Base-by-base conservation (phyloP, 352 stramenopile genomes). In the Sclerospora graminicola region DNA sequence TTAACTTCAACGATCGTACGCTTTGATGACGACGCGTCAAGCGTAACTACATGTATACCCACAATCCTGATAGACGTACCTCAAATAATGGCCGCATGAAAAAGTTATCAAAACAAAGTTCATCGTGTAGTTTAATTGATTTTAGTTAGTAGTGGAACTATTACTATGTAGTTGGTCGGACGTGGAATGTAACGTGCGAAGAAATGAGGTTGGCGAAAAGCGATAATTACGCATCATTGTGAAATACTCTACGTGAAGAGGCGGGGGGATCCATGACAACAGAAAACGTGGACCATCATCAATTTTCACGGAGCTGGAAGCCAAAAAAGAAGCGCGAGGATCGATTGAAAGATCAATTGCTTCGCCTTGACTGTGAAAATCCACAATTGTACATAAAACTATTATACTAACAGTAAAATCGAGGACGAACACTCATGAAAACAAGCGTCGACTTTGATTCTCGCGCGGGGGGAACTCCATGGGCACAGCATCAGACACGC, bases 391-490 rank as follows among this genome's bases (percentile, higher is more conserved):
- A 63, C 24, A 55, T 26, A 48, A 43, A 49, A 41, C 45, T 57
- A 65, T 62, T 32, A 52, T 50, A 58, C 45, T 48, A 64, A 32
- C 15, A 61, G 23, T 37, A n/a, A 16, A 15, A 16, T 33, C 7
- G 23, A 15, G 7, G 6, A 19, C 1, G 18, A 20, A 21, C 15
- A 26, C 37, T 66, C 51, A 69, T 33, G 56, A 59, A 47, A 69
- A 69, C 8, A 69, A 32, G 0, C 57, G 55, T 14, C 37, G 48
- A 34, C 51, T 51, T 28, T 60, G 51, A 46, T 59, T 66, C 41
- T 69, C 55, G 18, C 44, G 44, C 1, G 55, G 51, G n/a, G 60
- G 60, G 33, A 69, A 69, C 30, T 63, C 57, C 60, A 69, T 69
- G 10, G 60, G 60, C 33, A 66, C 51, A 3, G 60, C 60, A 2